phyloP scores from a whole-genome alignment of 352 stramenopile genomes.

The Globisporangium spinosum region DNA sequence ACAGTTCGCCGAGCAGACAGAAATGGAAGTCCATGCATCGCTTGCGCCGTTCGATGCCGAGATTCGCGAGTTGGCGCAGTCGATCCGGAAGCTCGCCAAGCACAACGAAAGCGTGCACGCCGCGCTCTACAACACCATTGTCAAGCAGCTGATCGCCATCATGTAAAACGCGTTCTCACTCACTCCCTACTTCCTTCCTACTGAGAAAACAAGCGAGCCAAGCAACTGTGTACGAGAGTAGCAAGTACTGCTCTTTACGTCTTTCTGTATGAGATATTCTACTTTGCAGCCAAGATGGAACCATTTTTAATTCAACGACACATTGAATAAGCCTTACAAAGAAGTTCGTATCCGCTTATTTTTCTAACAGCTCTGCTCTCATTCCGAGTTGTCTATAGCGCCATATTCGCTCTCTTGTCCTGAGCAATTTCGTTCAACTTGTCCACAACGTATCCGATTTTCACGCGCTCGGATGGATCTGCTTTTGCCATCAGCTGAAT shows the following conservation, averaged over 20 bases:
- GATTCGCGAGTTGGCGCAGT: slow-evolving; percentile 28
- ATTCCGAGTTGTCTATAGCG: neutral
- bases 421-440: neutral
- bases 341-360: too few relatives aligned
- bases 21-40: slow-evolving; percentile 40
- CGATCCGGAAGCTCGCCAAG: slow-evolving; percentile 42
- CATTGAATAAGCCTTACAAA: neutral
- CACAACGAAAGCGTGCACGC: slow-evolving; percentile 71
- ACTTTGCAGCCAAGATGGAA: neutral
- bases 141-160: slow-evolving; percentile 37
- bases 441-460: neutral
- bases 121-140: slow-evolving; percentile 59
- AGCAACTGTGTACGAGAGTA: neutral
- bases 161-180: slow-evolving; percentile 15
- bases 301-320: neutral
- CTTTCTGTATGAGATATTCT: neutral
- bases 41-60: slow-evolving; percentile 46
- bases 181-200: neutral
- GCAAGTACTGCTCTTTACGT: neutral
- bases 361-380: neutral
- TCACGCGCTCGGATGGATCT: neutral
- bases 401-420: neutral
- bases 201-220: neutral
- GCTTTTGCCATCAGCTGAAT: neutral
- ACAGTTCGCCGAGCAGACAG: slow-evolving; percentile 16